Conservation (phyloP, 192 early-diverging fungal species). For the Coemansia sp. region DNA sequence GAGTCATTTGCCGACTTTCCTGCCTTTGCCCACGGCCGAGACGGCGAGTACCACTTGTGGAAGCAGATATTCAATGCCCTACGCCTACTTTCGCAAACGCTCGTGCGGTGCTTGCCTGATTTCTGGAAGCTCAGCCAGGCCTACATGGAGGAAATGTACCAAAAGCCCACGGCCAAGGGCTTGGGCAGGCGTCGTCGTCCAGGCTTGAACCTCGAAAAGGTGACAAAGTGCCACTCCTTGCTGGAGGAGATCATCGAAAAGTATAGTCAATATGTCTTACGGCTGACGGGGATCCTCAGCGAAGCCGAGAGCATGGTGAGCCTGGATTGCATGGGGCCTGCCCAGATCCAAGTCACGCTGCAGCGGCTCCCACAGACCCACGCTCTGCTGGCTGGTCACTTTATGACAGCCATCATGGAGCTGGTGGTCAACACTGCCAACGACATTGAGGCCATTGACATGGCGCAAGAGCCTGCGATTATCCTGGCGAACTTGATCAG, state of each 20-base stretch:
- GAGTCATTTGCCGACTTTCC: slow-evolving; percentile 48
- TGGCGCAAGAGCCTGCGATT: slow-evolving; percentile 71
- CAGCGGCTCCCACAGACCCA: slow-evolving; percentile 58
- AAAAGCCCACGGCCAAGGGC: slow-evolving; percentile 38
- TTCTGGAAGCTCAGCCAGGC: slow-evolving; percentile 92
- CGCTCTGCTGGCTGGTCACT: slow-evolving; percentile 70
- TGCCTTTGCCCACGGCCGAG: slow-evolving; percentile 43
- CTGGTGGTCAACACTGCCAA: slow-evolving; percentile 76
- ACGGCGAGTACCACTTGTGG: slow-evolving; percentile 65
- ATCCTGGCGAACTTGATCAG: slow-evolving; percentile 71
- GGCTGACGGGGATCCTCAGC: slow-evolving; percentile 45
- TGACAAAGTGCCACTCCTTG: slow-evolving; percentile 52
- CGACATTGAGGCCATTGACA: slow-evolving; percentile 73
- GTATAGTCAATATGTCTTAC: slow-evolving; percentile 52
- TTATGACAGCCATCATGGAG: slow-evolving; percentile 72
- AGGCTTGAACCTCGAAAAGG: slow-evolving; percentile 50
- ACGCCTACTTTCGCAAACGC: slow-evolving; percentile 73
- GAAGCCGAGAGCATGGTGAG: slow-evolving; percentile 29
- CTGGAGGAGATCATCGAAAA: slow-evolving; percentile 51
- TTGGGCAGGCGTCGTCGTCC: slow-evolving; percentile 46
- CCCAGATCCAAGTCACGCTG: slow-evolving; percentile 27
- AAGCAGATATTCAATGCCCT: slow-evolving; percentile 68
- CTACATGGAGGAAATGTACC: slow-evolving; percentile 85
- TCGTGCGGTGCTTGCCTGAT: slow-evolving; percentile 77
- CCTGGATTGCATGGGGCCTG: slow-evolving; percentile 24